phyloP scores from a whole-genome alignment of 2,329 filamentous ascomycete genomes.

The Amesomyces nigricolor region DNA sequence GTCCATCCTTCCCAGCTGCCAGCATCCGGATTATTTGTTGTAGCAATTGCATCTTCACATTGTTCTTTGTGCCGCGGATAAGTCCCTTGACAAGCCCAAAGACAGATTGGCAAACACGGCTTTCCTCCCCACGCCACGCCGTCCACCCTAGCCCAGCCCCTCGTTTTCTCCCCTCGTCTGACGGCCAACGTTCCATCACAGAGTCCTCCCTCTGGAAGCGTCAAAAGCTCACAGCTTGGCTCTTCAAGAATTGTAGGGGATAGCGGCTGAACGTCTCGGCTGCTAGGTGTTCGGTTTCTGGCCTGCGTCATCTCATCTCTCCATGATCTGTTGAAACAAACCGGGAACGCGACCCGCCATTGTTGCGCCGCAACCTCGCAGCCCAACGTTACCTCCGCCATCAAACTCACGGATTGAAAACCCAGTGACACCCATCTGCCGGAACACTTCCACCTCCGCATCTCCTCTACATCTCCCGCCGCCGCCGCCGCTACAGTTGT shows the following conservation, averaged over 20 bases:
- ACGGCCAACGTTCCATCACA: constrained; percentile 15
- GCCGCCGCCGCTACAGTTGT: background rate
- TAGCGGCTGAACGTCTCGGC: background rate
- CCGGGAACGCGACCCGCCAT: constrained; percentile 5
- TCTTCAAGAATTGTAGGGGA: background rate
- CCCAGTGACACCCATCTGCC: background rate
- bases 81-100: background rate
- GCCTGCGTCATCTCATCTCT: constrained; percentile 9
- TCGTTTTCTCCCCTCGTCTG: constrained; percentile 15
- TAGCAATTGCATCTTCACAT: background rate
- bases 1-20: too few relatives aligned
- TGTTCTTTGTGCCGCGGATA: background rate
- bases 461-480: too few relatives aligned
- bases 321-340: constrained; percentile 15
- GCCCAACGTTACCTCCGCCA: background rate
- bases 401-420: background rate
- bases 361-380: constrained; percentile 9
- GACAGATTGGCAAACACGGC: background rate
- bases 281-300: background rate
- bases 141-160: constrained; percentile 12
- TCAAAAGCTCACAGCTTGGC: constrained; percentile 4
- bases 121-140: background rate
- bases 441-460: background rate
- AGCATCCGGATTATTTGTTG: too few relatives aligned
- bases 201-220: constrained; percentile 9